Evolutionary conservation across 306 rosid species (phyloP).

Genomic region (Benincasa hispida): DNA sequence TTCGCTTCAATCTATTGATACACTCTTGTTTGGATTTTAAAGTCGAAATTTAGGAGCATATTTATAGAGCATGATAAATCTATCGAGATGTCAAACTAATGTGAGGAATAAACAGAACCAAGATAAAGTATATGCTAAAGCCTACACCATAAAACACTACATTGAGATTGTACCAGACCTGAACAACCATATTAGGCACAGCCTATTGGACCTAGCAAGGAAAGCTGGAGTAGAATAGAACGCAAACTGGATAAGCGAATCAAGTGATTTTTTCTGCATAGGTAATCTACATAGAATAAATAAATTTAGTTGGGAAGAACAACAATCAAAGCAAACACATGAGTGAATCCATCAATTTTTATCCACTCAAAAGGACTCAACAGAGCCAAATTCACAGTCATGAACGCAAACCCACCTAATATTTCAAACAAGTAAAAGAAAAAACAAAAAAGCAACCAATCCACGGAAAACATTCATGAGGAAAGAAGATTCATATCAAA

Average conservation of each 20-base stretch:
- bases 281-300: too few species aligned
- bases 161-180: not conserved
- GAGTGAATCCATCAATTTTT: not conserved
- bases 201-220: too few species aligned
- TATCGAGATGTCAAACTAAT: constrained; percentile 8
- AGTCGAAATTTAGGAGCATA: too few species aligned
- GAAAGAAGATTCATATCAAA: not conserved
- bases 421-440: not conserved
- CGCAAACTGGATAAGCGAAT: too few species aligned
- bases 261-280: too few species aligned
- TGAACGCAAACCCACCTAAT: not conserved
- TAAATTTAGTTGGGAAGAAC: not conserved
- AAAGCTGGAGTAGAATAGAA: too few species aligned
- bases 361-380: not conserved
- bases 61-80: not conserved
- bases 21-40: too few species aligned
- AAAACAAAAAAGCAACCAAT: not conserved
- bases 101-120: not conserved
- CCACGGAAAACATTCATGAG: not conserved
- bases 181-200: constrained; percentile 4
- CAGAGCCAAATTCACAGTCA: not conserved
- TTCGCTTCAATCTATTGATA: too few species aligned
- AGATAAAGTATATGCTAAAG: not conserved
- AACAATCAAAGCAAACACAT: not conserved
- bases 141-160: constrained; percentile 3